These are phyloP conservation scores for Clonostachys rhizophaga DNA, from an alignment of 2,329 filamentous ascomycete genomes.

Conservation along the genomic window DNA sequence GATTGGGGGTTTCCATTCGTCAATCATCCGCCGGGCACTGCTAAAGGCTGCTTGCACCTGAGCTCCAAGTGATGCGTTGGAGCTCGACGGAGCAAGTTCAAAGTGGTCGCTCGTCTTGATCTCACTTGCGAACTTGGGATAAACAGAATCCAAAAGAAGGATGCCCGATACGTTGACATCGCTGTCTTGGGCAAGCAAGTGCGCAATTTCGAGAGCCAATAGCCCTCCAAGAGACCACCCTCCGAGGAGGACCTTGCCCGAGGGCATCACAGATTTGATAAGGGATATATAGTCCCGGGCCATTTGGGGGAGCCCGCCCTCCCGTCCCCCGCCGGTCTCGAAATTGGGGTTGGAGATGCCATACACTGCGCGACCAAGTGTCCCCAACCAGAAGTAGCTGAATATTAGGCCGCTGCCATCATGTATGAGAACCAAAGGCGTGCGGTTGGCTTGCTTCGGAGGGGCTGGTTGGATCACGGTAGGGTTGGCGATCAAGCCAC, in stretches of 20 bases:
- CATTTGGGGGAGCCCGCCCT: constrained; percentile 50
- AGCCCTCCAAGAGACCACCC: constrained; percentile 53
- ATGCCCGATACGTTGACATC: constrained; percentile 39
- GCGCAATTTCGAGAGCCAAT: constrained; percentile 44
- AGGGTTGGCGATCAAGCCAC: no score
- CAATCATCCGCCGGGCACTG: constrained; percentile 32
- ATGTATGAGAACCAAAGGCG: constrained; percentile 41
- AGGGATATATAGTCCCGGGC: constrained; percentile 41
- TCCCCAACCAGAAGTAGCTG: constrained; percentile 48
- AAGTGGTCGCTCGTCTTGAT: neutral
- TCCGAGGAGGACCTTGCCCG: constrained; percentile 39
- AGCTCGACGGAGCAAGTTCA: constrained; percentile 11
- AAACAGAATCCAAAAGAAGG: constrained; percentile 48
- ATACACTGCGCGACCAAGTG: constrained; percentile 42
- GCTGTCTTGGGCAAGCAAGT: constrained; percentile 28
- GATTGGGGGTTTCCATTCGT: constrained; percentile 30
- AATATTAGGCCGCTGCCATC: constrained; percentile 58
- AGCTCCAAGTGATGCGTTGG: constrained; percentile 26
- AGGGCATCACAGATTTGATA: constrained; percentile 31
- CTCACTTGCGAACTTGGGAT: constrained; percentile 13
- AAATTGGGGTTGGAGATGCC: constrained; percentile 53
- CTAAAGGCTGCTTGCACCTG: constrained; percentile 30
- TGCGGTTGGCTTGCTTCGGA: no score
- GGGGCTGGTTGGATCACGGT: no score
- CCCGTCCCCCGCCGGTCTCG: constrained; percentile 36